Evolutionary conservation across 2,329 filamentous ascomycete species (phyloP).

Genomic region (Mycosphaerella sp.): DNA sequence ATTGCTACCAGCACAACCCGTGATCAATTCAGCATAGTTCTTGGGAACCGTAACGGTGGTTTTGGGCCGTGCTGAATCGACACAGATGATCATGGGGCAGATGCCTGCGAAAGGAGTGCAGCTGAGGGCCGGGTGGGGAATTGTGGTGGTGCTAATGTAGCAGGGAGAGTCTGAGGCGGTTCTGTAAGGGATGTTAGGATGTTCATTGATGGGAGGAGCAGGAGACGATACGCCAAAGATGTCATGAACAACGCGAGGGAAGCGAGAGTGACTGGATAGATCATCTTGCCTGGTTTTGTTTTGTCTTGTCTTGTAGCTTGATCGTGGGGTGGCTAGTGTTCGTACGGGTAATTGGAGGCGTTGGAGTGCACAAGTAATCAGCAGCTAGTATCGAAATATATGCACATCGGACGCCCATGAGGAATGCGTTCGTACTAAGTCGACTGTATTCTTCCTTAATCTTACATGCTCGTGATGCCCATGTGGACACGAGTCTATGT

Average conservation of each 20-base stretch:
- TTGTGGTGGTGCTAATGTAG: conserved; percentile 12
- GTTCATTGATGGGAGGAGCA: not conserved
- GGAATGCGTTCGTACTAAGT: not conserved
- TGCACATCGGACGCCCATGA: too few species aligned
- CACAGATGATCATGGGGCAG: conserved; percentile 12
- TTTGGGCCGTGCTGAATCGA: conserved; percentile 1
- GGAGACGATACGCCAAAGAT: not conserved
- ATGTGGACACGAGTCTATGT: not conserved
- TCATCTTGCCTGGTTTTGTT: not conserved
- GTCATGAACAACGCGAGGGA: not conserved
- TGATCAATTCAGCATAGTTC: conserved; percentile 4
- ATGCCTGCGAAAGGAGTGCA: conserved; percentile 10
- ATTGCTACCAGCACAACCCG: not conserved
- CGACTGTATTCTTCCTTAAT: not conserved
- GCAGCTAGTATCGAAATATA: too few species aligned
- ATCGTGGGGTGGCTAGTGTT: not conserved
- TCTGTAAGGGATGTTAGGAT: not conserved
- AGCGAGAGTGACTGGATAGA: not conserved
- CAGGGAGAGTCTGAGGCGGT: conserved; percentile 5
- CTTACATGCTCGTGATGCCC: not conserved
- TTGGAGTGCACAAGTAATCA: too few species aligned
- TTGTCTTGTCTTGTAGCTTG: not conserved
- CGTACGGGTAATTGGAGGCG: not conserved
- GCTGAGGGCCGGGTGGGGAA: conserved; percentile 6
- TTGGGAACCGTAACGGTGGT: conserved; percentile 9